Evolutionary conservation across 164 flowering plant species (phyloP), one percentile per base, ranked within the genome.

Genomic region (Magnolia officinalis): DNA sequence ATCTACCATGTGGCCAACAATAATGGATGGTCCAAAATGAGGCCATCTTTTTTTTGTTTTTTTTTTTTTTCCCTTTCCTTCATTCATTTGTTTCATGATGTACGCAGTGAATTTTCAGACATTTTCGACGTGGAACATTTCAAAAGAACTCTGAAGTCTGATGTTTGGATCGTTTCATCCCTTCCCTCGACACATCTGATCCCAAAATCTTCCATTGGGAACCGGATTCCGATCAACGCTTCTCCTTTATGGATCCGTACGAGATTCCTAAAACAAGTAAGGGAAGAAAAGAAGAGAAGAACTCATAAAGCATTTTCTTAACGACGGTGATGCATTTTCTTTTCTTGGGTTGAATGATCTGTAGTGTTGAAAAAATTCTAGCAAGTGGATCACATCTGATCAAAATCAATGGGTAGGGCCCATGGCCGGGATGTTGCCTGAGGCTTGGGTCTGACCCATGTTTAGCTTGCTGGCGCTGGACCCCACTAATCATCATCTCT

Each of bases 41-140:
- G 21, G 67, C 9, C 8, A 64, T 2, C 4, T n/a, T 18, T 21
- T 64, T 13, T 6, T 63, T 13, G 24, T 6, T 20, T 13, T 63
- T 11, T 19, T n/a, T 14, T 63, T 63, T n/a, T 2, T n/a, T 14
- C 1, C 9, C 21, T 11, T 18, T 64, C 23, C 6, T 11, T 64
- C 24, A 64, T 18, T 67, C 16, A 9, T 5, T 5, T 13, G 11
- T 29, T 16, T 55, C 14, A 16, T 55, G 64, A 26, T 23, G 21
- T 71, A 23, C 79, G 85, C 90, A 87, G 94, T 81, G 87, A 90
- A 71, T 91, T 91, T 80, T 78, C 89, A 11, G 92, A 90, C 13
- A 84, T 92, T 69, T 90, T 90, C 50, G 92, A 92, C 70, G 80
- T 81, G 0, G 89, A 87, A 18, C 90, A 90, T 79, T 90, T 92